phyloP scores from a whole-genome alignment of 2,329 filamentous ascomycete species.

The Blastomyces emzantsi region DNA sequence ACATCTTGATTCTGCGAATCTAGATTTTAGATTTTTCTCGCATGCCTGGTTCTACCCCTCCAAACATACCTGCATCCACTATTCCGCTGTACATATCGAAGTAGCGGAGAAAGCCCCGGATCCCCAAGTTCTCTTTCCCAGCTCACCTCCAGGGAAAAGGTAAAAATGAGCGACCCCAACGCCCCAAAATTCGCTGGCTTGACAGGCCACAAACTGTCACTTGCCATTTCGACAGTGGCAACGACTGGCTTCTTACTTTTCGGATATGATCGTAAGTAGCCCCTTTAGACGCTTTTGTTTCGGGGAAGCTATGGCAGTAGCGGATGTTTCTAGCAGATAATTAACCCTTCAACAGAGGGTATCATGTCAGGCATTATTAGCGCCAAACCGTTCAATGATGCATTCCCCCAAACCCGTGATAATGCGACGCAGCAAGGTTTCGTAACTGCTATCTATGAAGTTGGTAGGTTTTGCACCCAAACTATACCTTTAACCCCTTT shows the following conservation, averaged over 20 bases:
- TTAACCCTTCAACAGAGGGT: constrained; percentile 15
- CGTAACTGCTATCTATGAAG: constrained; percentile 44
- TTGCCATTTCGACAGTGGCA: constrained; percentile 52
- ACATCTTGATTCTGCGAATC: constrained; percentile 3
- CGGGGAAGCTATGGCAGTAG: background rate
- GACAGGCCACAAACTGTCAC: constrained; percentile 47
- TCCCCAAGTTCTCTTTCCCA: background rate
- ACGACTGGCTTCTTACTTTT: constrained; percentile 52
- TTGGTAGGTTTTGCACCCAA: constrained; percentile 25
- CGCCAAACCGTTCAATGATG: constrained; percentile 18
- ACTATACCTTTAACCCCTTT: background rate
- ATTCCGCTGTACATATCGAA: background rate
- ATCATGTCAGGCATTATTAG: constrained; percentile 23
- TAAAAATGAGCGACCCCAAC: constrained; percentile 9
- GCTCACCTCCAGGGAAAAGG: background rate
- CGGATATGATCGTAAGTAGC: constrained; percentile 41
- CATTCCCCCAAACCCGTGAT: constrained; percentile 17
- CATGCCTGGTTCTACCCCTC: background rate
- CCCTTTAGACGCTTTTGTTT: background rate
- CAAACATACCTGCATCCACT: background rate
- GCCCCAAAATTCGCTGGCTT: constrained; percentile 48
- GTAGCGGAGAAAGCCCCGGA: background rate
- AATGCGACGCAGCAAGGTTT: constrained; percentile 41
- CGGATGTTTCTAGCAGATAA: background rate
- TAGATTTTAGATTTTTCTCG: background rate